Evolutionary conservation across 805 yeast genomes (phyloP).

Genomic region (Saturnispora ahearnii): DNA sequence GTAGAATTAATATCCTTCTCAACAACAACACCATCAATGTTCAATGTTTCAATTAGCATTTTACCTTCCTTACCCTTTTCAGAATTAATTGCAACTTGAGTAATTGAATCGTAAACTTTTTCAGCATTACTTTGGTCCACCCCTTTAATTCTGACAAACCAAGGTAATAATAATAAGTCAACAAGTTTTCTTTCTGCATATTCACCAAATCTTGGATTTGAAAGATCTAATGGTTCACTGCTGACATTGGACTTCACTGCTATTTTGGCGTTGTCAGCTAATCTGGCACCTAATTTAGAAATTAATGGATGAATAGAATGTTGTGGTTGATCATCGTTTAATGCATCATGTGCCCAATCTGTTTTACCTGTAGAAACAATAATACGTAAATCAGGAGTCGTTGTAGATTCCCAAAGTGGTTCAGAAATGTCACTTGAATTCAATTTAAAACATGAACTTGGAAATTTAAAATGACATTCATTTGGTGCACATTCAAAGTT

Average conservation of each 20-base stretch:
- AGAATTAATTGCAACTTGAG: conserved; percentile 30
- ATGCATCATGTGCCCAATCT: conserved; percentile 81
- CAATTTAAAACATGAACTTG: conserved; percentile 29
- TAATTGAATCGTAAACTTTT: conserved; percentile 35
- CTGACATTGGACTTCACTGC: conserved; percentile 17
- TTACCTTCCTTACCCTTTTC: conserved; percentile 15
- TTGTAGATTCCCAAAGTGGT: conserved; percentile 63
- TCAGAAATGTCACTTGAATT: conserved; percentile 21
- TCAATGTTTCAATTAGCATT: conserved; percentile 8
- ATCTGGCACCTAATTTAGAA: conserved; percentile 12
- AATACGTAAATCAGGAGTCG: conserved; percentile 60
- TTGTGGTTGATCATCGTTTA: conserved; percentile 19
- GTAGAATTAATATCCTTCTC: conserved; percentile 34
- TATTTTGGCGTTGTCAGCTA: not conserved
- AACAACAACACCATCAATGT: conserved; percentile 27
- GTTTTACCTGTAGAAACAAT: conserved; percentile 74
- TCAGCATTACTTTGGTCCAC: conserved; percentile 36
- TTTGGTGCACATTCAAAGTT: conserved; percentile 40
- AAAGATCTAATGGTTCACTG: conserved; percentile 11
- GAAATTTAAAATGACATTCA: conserved; percentile 33
- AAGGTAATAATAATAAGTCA: conserved; percentile 63
- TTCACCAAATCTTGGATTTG: conserved; percentile 18
- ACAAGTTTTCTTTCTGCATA: conserved; percentile 38
- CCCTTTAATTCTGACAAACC: conserved; percentile 58
- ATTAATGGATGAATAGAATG: conserved; percentile 27